Evolutionary conservation across 164 flowering plant genomes (phyloP).

Genomic region (Saururus chinensis): DNA sequence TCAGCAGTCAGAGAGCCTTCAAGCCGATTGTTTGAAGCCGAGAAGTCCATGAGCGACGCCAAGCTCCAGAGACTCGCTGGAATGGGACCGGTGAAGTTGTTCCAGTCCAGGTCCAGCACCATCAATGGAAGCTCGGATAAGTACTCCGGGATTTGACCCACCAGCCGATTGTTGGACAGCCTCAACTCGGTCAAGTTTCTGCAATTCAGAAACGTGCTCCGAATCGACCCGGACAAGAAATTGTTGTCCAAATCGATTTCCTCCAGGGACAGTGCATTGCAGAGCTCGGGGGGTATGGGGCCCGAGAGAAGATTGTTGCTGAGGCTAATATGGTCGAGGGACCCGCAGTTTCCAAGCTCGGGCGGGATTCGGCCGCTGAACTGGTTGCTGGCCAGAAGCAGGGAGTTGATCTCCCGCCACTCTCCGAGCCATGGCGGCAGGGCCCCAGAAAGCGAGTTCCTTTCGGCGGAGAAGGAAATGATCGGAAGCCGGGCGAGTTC

Average conservation of each 20-base stretch:
- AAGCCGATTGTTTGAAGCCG: conserved; percentile 47
- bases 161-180: conserved; percentile 39
- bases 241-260: conserved; percentile 60
- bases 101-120: conserved; percentile 55
- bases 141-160: conserved; percentile 53
- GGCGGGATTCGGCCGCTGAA: conserved; percentile 52
- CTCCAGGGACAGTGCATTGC: conserved; percentile 34
- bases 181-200: conserved; percentile 46
- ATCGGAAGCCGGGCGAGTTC: conserved; percentile 41
- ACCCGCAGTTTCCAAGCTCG: conserved; percentile 59
- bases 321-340: conserved; percentile 39
- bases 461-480: conserved; percentile 51
- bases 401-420: conserved; percentile 39
- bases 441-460: conserved; percentile 48
- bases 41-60: conserved; percentile 41
- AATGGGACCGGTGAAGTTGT: conserved; percentile 52
- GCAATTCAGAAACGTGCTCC: conserved; percentile 37
- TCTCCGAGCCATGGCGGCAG: conserved; percentile 67
- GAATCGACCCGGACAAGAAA: conserved; percentile 39
- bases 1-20: conserved; percentile 40
- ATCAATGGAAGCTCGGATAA: conserved; percentile 51
- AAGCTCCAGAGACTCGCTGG: conserved; percentile 50
- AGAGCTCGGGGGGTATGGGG: conserved; percentile 47
- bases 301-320: conserved; percentile 47
- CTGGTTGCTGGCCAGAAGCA: conserved; percentile 42